Base-by-base conservation (phyloP, 257 asterid genomes). In the Salvia splendens region DNA sequence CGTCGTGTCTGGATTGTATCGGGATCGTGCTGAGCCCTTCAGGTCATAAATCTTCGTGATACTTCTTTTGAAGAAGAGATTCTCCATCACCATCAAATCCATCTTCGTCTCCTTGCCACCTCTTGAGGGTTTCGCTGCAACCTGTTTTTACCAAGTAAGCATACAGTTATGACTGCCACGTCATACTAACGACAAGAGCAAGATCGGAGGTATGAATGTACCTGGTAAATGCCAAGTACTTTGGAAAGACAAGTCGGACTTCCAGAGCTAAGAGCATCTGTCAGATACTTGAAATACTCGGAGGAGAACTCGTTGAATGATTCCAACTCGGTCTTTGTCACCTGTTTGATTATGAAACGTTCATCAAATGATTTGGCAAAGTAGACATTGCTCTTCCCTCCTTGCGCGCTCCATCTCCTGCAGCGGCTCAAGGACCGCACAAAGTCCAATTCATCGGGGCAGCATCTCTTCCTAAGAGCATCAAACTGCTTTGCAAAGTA, bases 81-180 rank as follows among this genome's bases (percentile, higher is more conserved):
- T 94, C 91, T 94, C 99, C 98, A 91, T 94, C 67, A 91, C 95
- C 89, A 91, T 91, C 75, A 94, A 60, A 73, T 94, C 99, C 91
- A 94, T 88, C 73, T 91, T 94, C 73, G 80, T 83, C 72, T 94
- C 99, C 71, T 86, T 89, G 36, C 96, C 95, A 14, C 96, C 86
- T 76, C 82, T 94, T 35, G 40, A 35, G 5, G 40, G 40, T 74
- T 85, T 91, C 20, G 85, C 79, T 0, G 78, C 72, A 20, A 88
- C 96, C 99, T 93, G 62, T 53, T 12, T 54, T 11, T 12, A n/a
- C 40, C 46, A 35, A 24, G 9, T 40, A 40, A 0, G 9, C 30
- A 24, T 24, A 24, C 30, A 24, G 30, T 24, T 16, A 40, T 4
- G 75, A 43, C 40, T 35, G 30, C 30, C 30, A 24, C 30, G 30